Conservation (phyloP, 2,329 filamentous ascomycete species). For the Lachnellula arida region DNA sequence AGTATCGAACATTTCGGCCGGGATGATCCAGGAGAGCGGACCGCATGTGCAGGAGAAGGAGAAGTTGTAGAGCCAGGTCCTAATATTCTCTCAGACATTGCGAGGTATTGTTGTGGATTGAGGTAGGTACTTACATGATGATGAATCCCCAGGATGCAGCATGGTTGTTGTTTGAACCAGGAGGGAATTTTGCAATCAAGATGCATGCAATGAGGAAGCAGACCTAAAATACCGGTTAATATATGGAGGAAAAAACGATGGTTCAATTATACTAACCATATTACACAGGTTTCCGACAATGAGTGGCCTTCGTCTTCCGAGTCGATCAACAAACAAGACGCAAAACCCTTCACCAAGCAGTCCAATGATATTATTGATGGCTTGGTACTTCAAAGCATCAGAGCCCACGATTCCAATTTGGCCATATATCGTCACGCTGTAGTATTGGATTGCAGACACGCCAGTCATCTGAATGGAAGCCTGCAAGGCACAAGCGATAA, state of each 20-base stretch:
- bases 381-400: conserved; percentile 59
- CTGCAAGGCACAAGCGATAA: conserved; percentile 57
- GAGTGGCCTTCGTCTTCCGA: conserved; percentile 67
- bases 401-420: conserved; percentile 54
- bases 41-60: conserved; percentile 51
- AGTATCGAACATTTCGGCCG: conserved; percentile 56
- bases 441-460: conserved; percentile 61
- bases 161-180: conserved; percentile 44
- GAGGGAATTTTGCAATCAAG: conserved; percentile 53
- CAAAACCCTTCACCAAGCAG: conserved; percentile 55
- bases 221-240: conserved; percentile 30
- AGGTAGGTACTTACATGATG: conserved; percentile 37
- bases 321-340: conserved; percentile 60
- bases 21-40: conserved; percentile 53
- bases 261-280: conserved; percentile 45
- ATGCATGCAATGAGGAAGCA: conserved; percentile 62
- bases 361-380: conserved; percentile 59
- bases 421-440: conserved; percentile 51
- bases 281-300: conserved; percentile 70
- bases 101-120: background rate
- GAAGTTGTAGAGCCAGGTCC: conserved; percentile 77
- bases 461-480: conserved; percentile 64
- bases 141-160: conserved; percentile 71
- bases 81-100: conserved; percentile 1
- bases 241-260: background rate